phyloP scores from a whole-genome alignment of 192 early-diverging fungal genomes.

The Phycomyces blakesleeanus region DNA sequence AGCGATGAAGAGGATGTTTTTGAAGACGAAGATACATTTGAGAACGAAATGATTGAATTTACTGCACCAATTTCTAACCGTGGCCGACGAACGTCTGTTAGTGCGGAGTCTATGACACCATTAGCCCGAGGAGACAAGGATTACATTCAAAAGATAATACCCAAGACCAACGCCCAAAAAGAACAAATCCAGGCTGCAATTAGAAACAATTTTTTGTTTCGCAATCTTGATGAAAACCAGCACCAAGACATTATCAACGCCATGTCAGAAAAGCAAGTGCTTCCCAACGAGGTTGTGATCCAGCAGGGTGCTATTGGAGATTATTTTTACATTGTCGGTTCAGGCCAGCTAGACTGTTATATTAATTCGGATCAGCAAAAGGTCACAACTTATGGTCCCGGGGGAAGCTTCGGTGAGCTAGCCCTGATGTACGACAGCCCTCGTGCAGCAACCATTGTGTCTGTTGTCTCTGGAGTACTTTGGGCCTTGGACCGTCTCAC shows the following conservation, averaged over 20 bases:
- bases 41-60: slow-evolving; percentile 67
- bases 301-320: slow-evolving; percentile 40
- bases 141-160: slow-evolving; percentile 10
- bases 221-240: slow-evolving; percentile 33
- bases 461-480: slow-evolving; percentile 23
- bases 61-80: slow-evolving; percentile 6
- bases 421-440: slow-evolving; percentile 49
- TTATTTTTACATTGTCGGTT: slow-evolving; percentile 38
- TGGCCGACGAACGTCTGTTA: slow-evolving; percentile 37
- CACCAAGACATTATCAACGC: slow-evolving; percentile 32
- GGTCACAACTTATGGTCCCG: slow-evolving; percentile 23
- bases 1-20: slow-evolving; percentile 42
- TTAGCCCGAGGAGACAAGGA: neutral
- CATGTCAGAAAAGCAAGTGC: slow-evolving; percentile 34
- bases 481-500: slow-evolving; percentile 44
- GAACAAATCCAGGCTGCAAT: slow-evolving; percentile 26
- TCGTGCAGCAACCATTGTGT: slow-evolving; percentile 39
- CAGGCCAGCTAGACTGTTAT: slow-evolving; percentile 32
- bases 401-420: slow-evolving; percentile 44
- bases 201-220: slow-evolving; percentile 33
- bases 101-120: slow-evolving; percentile 40
- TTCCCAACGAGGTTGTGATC: slow-evolving; percentile 25
- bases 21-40: slow-evolving; percentile 51
- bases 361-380: slow-evolving; percentile 14
- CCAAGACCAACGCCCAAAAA: slow-evolving; percentile 22